Evolutionary conservation across 2,329 filamentous ascomycete species (phyloP).

Genomic region (Penicillium sp.): DNA sequence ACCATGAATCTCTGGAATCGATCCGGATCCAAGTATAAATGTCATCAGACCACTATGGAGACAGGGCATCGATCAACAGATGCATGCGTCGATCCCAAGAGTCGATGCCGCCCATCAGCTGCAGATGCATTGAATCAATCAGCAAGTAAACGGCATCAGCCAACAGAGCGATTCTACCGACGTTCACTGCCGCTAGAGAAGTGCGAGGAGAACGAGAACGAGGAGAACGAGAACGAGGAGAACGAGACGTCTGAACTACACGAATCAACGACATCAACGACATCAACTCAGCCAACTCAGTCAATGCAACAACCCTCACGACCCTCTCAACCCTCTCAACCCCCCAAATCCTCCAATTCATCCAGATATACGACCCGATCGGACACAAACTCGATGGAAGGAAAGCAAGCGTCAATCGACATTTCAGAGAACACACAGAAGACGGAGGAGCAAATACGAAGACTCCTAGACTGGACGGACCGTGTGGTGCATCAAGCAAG

Average conservation of each 20-base stretch:
- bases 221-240: no score
- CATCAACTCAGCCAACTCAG: not conserved
- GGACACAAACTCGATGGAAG: not conserved
- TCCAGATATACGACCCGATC: not conserved
- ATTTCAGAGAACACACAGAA: not conserved
- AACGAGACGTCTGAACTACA: not conserved
- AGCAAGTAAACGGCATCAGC: conserved; percentile 9
- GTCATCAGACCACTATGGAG: conserved; percentile 12
- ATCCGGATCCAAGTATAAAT: conserved; percentile 7
- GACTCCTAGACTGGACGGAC: conserved; percentile 5
- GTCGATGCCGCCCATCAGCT: conserved; percentile 10
- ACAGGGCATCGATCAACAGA: conserved; percentile 13
- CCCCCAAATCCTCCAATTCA: not conserved
- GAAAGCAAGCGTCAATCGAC: not conserved
- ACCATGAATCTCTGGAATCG: conserved; percentile 10
- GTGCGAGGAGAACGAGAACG: not conserved
- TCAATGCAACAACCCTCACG: not conserved
- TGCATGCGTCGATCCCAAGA: conserved; percentile 7
- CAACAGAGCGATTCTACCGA: conserved; percentile 9
- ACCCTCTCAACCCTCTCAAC: not conserved
- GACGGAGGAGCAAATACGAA: conserved; percentile 11
- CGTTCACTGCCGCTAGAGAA: not conserved
- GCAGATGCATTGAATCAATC: conserved; percentile 6
- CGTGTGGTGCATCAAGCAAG: conserved; percentile 2
- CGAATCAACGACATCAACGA: not conserved